Conservation (phyloP, 148 eudicot species). For the Drosera capensis region DNA sequence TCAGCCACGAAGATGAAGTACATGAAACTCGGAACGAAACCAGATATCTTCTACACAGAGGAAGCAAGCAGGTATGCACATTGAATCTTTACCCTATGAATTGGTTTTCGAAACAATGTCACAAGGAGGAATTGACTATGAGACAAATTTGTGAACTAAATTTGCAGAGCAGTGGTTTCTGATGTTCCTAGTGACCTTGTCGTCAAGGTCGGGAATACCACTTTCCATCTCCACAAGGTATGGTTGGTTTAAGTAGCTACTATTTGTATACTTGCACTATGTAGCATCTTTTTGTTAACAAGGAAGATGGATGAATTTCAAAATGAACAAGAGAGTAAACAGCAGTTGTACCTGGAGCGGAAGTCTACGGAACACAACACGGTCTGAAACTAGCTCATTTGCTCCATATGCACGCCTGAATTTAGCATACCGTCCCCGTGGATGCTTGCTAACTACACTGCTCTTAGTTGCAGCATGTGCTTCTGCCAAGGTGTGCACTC, state of each 20-base stretch:
- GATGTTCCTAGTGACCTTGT: conserved; percentile 33
- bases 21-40: conserved; percentile 46
- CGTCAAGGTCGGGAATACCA: conserved; percentile 21
- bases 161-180: conserved; percentile 37
- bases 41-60: conserved; percentile 48
- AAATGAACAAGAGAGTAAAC: too few relatives aligned
- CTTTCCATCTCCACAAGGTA: conserved; percentile 52
- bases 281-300: not conserved
- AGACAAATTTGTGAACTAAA: not conserved
- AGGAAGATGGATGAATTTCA: not conserved
- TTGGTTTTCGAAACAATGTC: not conserved
- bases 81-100: not conserved
- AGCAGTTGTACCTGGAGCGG: not conserved
- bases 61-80: conserved; percentile 40
- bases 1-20: conserved; percentile 32
- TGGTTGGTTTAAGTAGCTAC: too few relatives aligned
- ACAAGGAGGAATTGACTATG: not conserved
- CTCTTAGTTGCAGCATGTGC: conserved; percentile 29
- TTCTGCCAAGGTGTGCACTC: conserved; percentile 39
- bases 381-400: not conserved
- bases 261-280: not conserved
- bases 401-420: not conserved
- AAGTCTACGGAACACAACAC: not conserved
- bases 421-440: not conserved
- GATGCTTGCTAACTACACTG: conserved; percentile 7